phyloP scores from a whole-genome alignment of 768 basidiomycete species.

The Leucogyrophana mollusca region DNA sequence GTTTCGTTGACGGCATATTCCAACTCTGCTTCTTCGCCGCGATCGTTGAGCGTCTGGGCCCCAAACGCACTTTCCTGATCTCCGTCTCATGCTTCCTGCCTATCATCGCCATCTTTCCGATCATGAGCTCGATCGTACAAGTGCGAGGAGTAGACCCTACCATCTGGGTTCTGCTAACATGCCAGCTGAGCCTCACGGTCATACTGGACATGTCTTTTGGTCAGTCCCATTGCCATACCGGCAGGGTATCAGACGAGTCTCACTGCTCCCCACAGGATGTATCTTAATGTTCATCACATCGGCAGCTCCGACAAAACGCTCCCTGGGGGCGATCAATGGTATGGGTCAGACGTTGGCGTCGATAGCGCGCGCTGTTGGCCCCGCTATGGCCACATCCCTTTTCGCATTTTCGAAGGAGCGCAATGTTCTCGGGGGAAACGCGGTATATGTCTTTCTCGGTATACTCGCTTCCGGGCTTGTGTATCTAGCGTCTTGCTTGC shows the following conservation, averaged over 20 bases:
- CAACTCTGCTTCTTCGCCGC: conserved; percentile 24
- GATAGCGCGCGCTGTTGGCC: conserved; percentile 49
- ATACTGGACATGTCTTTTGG: conserved; percentile 15
- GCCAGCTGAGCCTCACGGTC: conserved; percentile 12
- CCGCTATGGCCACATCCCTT: conserved; percentile 52
- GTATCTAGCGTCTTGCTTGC: neutral
- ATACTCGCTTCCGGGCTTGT: neutral
- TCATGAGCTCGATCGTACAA: conserved; percentile 16
- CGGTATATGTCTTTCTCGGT: conserved; percentile 23
- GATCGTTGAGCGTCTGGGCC: conserved; percentile 20
- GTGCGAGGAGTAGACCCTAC: conserved; percentile 1
- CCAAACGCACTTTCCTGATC: conserved; percentile 19
- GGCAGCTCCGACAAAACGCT: conserved; percentile 23
- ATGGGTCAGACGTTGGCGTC: conserved; percentile 54
- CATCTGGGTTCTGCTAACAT: conserved; percentile 15
- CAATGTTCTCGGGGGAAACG: conserved; percentile 44
- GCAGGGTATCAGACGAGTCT: neutral
- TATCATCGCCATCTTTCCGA: conserved; percentile 20
- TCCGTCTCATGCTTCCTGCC: conserved; percentile 17
- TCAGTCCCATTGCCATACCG: conserved; percentile 2
- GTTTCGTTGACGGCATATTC: conserved; percentile 20
- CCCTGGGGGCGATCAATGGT: conserved; percentile 55
- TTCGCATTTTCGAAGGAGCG: conserved; percentile 51
- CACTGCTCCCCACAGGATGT: conserved; percentile 14
- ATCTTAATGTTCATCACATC: conserved; percentile 32